Evolutionary conservation across 1,284 basidiomycete species (phyloP).

Genomic region (Stereum hirsutum): DNA sequence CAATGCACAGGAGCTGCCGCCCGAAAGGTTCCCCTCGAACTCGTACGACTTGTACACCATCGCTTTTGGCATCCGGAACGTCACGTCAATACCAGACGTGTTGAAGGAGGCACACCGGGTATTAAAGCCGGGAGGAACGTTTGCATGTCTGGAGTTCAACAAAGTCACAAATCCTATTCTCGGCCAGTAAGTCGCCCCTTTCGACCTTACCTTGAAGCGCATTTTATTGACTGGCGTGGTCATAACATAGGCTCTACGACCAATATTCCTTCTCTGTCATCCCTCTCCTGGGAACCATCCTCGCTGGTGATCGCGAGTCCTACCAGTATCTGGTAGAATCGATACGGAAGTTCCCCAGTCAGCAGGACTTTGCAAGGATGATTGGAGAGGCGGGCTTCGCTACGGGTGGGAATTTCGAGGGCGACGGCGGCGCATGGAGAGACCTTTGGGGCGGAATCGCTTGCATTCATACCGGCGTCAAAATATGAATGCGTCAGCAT

Average conservation of each 20-base stretch:
- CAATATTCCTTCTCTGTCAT: constrained; percentile 97
- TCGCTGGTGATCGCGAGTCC: constrained; percentile 92
- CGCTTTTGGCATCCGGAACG: constrained; percentile 97
- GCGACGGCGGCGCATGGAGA: constrained; percentile 82
- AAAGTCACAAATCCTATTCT: constrained; percentile 87
- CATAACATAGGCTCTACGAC: constrained; percentile 70
- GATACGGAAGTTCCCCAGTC: constrained; percentile 90
- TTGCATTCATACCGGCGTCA: constrained; percentile 79
- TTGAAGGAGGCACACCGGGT: constrained; percentile 90
- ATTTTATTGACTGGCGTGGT: background rate
- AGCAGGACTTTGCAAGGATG: constrained; percentile 88
- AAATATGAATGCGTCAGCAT: constrained; percentile 37
- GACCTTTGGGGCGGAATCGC: constrained; percentile 85
- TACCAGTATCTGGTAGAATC: constrained; percentile 99
- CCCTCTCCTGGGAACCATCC: constrained; percentile 88
- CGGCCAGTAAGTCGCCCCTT: constrained; percentile 63
- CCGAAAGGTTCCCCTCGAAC: constrained; percentile 63
- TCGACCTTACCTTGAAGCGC: background rate
- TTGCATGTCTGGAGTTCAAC: constrained; percentile 96
- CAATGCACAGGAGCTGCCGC: constrained; percentile 81
- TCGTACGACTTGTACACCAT: constrained; percentile 97
- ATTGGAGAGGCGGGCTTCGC: constrained; percentile 80
- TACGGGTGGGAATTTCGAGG: constrained; percentile 60
- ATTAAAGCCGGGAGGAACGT: constrained; percentile 92
- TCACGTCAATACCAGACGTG: constrained; percentile 88